phyloP scores from a whole-genome alignment of 2,329 filamentous ascomycete species.

The Talaromyces rugulosus region DNA sequence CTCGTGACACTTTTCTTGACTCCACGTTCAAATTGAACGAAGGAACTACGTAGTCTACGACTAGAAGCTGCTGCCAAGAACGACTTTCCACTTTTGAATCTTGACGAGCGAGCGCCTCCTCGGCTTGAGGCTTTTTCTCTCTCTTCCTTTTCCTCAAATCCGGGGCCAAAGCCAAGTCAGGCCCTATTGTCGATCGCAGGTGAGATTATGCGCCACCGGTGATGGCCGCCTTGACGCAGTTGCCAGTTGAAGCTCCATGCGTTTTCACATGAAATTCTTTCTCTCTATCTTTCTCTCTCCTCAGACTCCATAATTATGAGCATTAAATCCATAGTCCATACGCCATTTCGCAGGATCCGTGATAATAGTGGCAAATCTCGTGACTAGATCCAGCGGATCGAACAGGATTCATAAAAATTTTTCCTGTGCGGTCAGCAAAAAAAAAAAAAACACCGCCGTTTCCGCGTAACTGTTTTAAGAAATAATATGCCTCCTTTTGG shows the following conservation, averaged over 20 bases:
- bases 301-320: neutral
- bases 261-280: neutral
- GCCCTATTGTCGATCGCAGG: neutral
- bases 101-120: neutral
- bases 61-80: neutral
- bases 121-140: neutral
- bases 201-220: neutral
- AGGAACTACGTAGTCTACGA: too few relatives aligned
- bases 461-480: neutral
- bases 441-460: neutral
- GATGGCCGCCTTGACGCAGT: neutral
- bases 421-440: neutral
- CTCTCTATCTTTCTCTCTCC: neutral
- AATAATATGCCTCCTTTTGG: neutral
- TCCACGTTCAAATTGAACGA: neutral
- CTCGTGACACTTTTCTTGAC: neutral
- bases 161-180: neutral
- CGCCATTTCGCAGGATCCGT: neutral
- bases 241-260: neutral
- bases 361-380: neutral
- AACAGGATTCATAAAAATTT: neutral
- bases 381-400: neutral
- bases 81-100: neutral
- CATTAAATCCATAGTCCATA: neutral
- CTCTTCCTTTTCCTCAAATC: neutral